Percentiles rank a stretch among this genome's conserved stretches.
phyloP scores from a whole-genome alignment of 306 rosid species.

The Vigna reflexopilosa region DNA sequence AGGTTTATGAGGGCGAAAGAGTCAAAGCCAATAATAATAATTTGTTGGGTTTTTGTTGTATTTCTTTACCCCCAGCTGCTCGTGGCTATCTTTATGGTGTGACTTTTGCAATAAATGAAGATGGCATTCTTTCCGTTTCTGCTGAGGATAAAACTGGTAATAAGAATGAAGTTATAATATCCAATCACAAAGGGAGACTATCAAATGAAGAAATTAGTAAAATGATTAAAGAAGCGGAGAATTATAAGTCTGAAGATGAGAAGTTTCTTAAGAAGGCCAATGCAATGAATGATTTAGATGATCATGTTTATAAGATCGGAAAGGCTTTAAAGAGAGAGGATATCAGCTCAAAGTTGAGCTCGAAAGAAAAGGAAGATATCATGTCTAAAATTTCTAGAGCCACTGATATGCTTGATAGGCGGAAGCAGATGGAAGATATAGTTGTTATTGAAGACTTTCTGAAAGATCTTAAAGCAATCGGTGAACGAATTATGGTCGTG shows the following conservation, averaged over 20 bases:
- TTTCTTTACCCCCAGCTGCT: slow-evolving; percentile 49
- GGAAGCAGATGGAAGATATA: too few species aligned
- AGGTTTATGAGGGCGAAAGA: slow-evolving; percentile 39
- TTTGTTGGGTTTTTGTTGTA: slow-evolving; percentile 46
- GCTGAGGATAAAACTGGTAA: slow-evolving; percentile 51
- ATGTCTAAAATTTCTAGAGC: too few species aligned
- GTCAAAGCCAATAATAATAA: slow-evolving; percentile 24
- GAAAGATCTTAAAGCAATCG: too few species aligned
- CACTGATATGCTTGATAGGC: too few species aligned
- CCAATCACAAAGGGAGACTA: slow-evolving; percentile 49
- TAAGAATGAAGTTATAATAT: slow-evolving; percentile 48
- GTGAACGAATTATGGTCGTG: not conserved
- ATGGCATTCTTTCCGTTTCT: slow-evolving; percentile 56
- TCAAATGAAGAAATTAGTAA: slow-evolving; percentile 48
- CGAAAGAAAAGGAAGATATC: not conserved
- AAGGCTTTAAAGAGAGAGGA: slow-evolving; percentile 43
- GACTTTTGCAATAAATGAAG: slow-evolving; percentile 50
- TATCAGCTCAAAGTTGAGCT: slow-evolving; percentile 28
- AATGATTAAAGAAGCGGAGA: slow-evolving; percentile 54
- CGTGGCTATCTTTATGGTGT: slow-evolving; percentile 45
- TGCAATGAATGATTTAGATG: slow-evolving; percentile 49
- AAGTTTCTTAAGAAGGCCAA: slow-evolving; percentile 45
- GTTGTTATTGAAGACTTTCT: too few species aligned
- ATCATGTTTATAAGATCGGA: slow-evolving; percentile 44
- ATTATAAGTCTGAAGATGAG: slow-evolving; percentile 49